These are phyloP conservation scores for Piper betle DNA, from an alignment of 164 flowering plant genomes.

Conservation along the genomic window DNA sequence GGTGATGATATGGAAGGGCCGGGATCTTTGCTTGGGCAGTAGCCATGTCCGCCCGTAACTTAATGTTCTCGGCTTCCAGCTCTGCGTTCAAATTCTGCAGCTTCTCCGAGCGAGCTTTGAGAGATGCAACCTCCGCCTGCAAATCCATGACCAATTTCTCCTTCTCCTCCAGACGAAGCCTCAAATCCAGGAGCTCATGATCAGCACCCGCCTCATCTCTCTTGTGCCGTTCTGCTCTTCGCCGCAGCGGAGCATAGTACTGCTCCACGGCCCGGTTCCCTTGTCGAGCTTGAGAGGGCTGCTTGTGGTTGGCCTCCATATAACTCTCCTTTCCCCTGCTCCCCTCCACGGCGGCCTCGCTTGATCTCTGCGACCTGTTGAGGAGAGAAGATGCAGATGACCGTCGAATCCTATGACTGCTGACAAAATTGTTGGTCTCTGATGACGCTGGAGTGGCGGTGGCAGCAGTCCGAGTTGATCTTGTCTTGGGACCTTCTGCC, in stretches of 20 bases:
- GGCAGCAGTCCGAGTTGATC: no score
- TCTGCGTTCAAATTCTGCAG: constrained; percentile 34
- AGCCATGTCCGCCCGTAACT: constrained; percentile 32
- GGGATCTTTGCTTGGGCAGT: constrained; percentile 35
- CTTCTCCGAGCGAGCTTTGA: constrained; percentile 35
- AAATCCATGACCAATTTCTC: constrained; percentile 34
- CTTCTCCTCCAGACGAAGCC: constrained; percentile 23
- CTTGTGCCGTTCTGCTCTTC: constrained; percentile 13
- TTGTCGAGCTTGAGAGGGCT: constrained; percentile 13
- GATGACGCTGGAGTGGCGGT: no score
- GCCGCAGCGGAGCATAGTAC: constrained; percentile 18
- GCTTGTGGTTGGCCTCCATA: constrained; percentile 16
- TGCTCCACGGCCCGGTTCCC: constrained; percentile 22
- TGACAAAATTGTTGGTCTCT: background rate
- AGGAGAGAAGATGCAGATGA: constrained; percentile 19
- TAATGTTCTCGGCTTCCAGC: constrained; percentile 31
- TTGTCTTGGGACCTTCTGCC: constrained; percentile 6
- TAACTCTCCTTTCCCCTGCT: background rate
- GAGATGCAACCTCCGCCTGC: constrained; percentile 26
- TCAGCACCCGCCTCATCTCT: constrained; percentile 21
- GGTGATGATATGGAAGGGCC: constrained; percentile 14
- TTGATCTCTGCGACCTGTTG: constrained; percentile 21
- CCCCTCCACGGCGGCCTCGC: constrained; percentile 22
- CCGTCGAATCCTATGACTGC: background rate
- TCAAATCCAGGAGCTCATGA: constrained; percentile 15